Evolutionary conservation across 2,329 filamentous ascomycete genomes (phyloP).

Genomic region (Ophiostoma sp.): DNA sequence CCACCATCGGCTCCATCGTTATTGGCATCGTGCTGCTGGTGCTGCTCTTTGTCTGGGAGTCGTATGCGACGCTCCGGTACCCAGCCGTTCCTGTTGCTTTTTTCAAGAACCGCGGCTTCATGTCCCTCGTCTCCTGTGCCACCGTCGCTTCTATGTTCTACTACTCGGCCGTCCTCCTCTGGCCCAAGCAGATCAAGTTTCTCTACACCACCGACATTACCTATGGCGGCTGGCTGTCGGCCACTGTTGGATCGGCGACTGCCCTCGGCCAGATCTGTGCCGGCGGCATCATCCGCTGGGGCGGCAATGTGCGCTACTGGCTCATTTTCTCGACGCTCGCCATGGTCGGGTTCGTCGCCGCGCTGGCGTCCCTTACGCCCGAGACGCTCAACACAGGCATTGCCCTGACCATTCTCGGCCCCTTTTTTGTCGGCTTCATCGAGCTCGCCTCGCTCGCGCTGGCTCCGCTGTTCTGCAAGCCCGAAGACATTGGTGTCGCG

Average conservation of each 20-base stretch:
- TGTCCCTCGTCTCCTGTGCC: conserved; percentile 33
- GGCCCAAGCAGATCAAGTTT: conserved; percentile 35
- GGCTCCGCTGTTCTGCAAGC: conserved; percentile 28
- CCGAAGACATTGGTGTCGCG: conserved; percentile 33
- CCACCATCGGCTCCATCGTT: conserved; percentile 32
- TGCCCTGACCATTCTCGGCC: conserved; percentile 18
- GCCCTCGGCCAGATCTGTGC: conserved; percentile 19
- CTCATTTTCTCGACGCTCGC: conserved; percentile 32
- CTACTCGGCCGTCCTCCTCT: conserved; percentile 37
- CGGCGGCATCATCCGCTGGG: conserved; percentile 16
- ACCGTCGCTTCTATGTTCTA: conserved; percentile 37
- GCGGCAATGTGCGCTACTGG: conserved; percentile 20
- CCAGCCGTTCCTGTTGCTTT: conserved; percentile 36
- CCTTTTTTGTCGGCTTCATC: conserved; percentile 22
- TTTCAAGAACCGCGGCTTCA: conserved; percentile 32
- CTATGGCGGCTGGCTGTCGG: conserved; percentile 18
- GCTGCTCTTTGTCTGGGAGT: neutral
- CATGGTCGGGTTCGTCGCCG: conserved; percentile 29
- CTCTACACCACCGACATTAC: conserved; percentile 27
- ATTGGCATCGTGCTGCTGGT: conserved; percentile 25
- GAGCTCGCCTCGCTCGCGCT: conserved; percentile 21
- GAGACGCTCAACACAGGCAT: conserved; percentile 19
- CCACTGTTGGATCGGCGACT: conserved; percentile 13
- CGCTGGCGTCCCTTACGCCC: conserved; percentile 1
- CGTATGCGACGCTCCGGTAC: conserved; percentile 30